A percentile compares a stretch with the other conserved stretches of the same genome.
phyloP scores from a whole-genome alignment of 2,329 filamentous ascomycete species.

The Neoascochyta sp. region DNA sequence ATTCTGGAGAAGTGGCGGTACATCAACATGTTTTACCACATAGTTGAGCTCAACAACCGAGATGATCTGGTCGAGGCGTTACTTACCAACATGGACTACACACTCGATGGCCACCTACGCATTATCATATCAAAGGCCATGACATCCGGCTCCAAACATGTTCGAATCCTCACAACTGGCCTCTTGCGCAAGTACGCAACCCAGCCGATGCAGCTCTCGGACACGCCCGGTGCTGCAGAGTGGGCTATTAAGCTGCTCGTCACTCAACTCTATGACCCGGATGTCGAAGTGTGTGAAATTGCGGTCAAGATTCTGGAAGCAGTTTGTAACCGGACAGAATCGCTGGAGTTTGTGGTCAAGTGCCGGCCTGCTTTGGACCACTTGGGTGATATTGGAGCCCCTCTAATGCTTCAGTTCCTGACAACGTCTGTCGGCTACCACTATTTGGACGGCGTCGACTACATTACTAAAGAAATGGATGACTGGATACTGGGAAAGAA shows the following conservation, averaged over 20 bases:
- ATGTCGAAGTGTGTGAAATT: conserved; percentile 92
- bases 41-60: conserved; percentile 84
- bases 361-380: conserved; percentile 93
- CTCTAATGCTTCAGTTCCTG: conserved; percentile 83
- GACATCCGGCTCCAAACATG: conserved; percentile 84
- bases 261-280: conserved; percentile 96
- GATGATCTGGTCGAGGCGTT: conserved; percentile 88
- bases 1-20: conserved; percentile 96
- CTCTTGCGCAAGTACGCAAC: conserved; percentile 82
- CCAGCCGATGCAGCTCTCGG: conserved; percentile 46
- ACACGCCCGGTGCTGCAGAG: conserved; percentile 65
- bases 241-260: conserved; percentile 97
- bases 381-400: conserved; percentile 92
- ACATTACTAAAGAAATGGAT: conserved; percentile 99
- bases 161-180: conserved; percentile 85
- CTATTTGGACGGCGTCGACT: conserved; percentile 93
- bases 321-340: conserved; percentile 86
- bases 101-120: conserved; percentile 75
- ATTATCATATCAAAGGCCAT: conserved; percentile 92
- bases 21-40: conserved; percentile 99
- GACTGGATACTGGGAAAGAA: conserved; percentile 98
- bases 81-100: conserved; percentile 89
- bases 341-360: conserved; percentile 93
- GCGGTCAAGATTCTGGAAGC: conserved; percentile 97
- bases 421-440: conserved; percentile 97